Evolutionary conservation across 768 basidiomycete species (phyloP).

Genomic region (Leccinum pellstonianum): DNA sequence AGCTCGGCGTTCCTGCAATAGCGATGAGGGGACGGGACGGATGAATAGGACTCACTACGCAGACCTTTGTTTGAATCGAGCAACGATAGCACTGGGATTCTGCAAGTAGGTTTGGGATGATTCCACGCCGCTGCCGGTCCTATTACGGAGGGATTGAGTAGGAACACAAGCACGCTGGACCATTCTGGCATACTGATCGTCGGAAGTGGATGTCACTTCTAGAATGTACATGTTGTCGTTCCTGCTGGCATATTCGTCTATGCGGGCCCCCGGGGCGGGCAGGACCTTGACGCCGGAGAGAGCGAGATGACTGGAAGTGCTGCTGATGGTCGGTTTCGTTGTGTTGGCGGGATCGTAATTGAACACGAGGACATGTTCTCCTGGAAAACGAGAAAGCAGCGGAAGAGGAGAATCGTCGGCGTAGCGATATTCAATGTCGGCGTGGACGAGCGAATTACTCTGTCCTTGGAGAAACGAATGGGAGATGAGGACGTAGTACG

Average conservation of each 20-base stretch:
- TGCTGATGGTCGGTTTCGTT: slow-evolving; percentile 47
- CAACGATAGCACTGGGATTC: slow-evolving; percentile 50
- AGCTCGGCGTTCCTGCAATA: slow-evolving; percentile 49
- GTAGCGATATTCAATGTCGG: slow-evolving; percentile 78
- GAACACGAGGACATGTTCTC: slow-evolving; percentile 74
- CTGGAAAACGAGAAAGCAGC: slow-evolving; percentile 55
- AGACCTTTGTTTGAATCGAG: slow-evolving; percentile 70
- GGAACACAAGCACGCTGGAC: neutral
- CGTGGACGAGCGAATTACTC: slow-evolving; percentile 49
- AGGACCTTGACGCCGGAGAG: slow-evolving; percentile 62
- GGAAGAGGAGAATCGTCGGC: slow-evolving; percentile 72
- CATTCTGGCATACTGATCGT: slow-evolving; percentile 41
- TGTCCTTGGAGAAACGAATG: slow-evolving; percentile 47
- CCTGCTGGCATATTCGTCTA: slow-evolving; percentile 45
- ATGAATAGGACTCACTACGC: neutral
- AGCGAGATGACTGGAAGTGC: slow-evolving; percentile 45
- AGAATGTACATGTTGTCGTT: slow-evolving; percentile 76
- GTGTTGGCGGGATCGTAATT: slow-evolving; percentile 54
- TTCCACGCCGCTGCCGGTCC: slow-evolving; percentile 19
- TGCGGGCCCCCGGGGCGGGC: slow-evolving; percentile 70
- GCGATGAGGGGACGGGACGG: slow-evolving; percentile 13
- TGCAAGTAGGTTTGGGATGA: slow-evolving; percentile 30
- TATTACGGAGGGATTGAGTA: slow-evolving; percentile 10
- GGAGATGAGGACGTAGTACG: slow-evolving; percentile 70
- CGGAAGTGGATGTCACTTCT: slow-evolving; percentile 53